Conservation (phyloP, 306 rosid species). For the Aeschynomene evenia region DNA sequence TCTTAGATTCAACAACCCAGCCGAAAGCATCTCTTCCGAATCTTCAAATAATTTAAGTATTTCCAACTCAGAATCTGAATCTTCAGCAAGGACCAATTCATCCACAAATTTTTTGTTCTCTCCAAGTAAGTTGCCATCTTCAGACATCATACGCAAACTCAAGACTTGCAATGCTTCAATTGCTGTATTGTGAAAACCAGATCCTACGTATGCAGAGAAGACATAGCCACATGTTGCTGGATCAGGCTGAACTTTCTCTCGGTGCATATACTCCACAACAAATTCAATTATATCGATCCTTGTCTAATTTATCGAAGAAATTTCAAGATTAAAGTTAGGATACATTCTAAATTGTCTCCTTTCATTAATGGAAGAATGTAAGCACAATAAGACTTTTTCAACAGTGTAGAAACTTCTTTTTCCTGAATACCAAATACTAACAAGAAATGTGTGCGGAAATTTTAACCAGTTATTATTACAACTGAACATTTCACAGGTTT, state of each 20-base stretch:
- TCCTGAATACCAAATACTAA: not conserved
- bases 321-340: not conserved
- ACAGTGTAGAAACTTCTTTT: not conserved
- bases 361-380: slow-evolving; percentile 4
- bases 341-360: not conserved
- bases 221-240: slow-evolving; percentile 59
- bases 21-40: slow-evolving; percentile 44
- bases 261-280: slow-evolving; percentile 68
- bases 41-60: slow-evolving; percentile 55
- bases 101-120: slow-evolving; percentile 39
- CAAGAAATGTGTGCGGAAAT: slow-evolving; percentile 7
- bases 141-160: slow-evolving; percentile 57
- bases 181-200: slow-evolving; percentile 61
- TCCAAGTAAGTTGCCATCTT: slow-evolving; percentile 35
- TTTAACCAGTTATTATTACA: not conserved
- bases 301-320: slow-evolving; percentile 46
- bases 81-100: slow-evolving; percentile 56
- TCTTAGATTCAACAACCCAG: slow-evolving; percentile 73
- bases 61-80: slow-evolving; percentile 44
- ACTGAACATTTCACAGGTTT: not conserved
- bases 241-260: slow-evolving; percentile 57
- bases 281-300: slow-evolving; percentile 75
- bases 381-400: slow-evolving; percentile 1
- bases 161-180: slow-evolving; percentile 70
- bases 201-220: slow-evolving; percentile 59